A percentile compares a stretch with the other conserved stretches of the same genome.
Conservation (phyloP, 2,329 filamentous ascomycete species). For the Botrytis fabae region DNA sequence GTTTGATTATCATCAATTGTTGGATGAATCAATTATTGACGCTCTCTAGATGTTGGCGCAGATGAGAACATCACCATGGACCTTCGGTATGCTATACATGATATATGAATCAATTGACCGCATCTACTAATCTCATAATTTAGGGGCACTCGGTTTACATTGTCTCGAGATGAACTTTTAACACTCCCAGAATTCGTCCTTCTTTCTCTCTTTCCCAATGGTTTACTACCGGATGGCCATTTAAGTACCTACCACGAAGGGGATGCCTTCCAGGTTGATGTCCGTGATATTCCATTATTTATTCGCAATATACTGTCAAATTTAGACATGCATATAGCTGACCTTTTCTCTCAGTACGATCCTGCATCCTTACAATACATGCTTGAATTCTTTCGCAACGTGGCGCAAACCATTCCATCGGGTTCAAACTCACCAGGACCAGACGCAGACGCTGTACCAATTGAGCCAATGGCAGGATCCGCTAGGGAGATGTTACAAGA, state of each 20-base stretch:
- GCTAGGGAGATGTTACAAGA: conserved; percentile 79
- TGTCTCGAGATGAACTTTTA: conserved; percentile 91
- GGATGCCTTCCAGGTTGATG: conserved; percentile 95
- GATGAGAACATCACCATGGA: conserved; percentile 96
- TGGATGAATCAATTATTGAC: conserved; percentile 22
- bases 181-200: conserved; percentile 97
- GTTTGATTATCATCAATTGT: conserved; percentile 15
- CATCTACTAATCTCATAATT: conserved; percentile 37
- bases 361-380: conserved; percentile 96
- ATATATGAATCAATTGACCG: conserved; percentile 21
- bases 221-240: conserved; percentile 94
- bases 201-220: conserved; percentile 96
- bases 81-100: conserved; percentile 67
- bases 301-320: conserved; percentile 40
- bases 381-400: conserved; percentile 96
- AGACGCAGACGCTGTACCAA: conserved; percentile 63
- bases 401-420: conserved; percentile 91
- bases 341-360: conserved; percentile 73
- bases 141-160: conserved; percentile 89
- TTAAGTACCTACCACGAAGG: conserved; percentile 90
- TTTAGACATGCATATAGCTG: conserved; percentile 47
- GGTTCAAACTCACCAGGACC: conserved; percentile 67
- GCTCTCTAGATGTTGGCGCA: conserved; percentile 66
- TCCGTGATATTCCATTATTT: conserved; percentile 56
- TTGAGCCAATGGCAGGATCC: conserved; percentile 71